These are phyloP conservation scores for Rhizopogon vesiculosus DNA, from an alignment of 768 basidiomycete species.

Conservation along the genomic window DNA sequence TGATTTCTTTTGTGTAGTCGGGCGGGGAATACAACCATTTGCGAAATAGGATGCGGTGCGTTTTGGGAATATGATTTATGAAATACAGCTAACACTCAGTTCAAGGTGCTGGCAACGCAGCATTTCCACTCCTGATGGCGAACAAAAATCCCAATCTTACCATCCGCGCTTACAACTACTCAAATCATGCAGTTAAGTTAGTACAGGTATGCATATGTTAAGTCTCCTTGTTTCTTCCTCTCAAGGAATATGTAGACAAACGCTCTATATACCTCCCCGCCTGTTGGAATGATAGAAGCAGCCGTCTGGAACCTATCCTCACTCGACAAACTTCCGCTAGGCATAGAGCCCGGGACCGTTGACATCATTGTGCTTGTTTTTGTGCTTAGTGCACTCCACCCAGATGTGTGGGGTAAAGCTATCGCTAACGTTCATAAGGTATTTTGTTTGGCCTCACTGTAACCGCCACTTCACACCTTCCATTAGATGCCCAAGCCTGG, in stretches of 20 bases:
- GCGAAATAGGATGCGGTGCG: constrained; percentile 90
- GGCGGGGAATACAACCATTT: constrained; percentile 75
- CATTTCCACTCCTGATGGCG: constrained; percentile 80
- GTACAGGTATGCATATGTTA: constrained; percentile 60
- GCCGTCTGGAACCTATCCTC: constrained; percentile 92
- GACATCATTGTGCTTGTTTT: constrained; percentile 93
- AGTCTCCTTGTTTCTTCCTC: background rate
- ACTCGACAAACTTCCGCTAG: constrained; percentile 50
- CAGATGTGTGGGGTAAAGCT: constrained; percentile 84
- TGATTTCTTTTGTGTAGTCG: constrained; percentile 24
- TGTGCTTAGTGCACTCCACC: constrained; percentile 90
- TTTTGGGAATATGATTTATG: background rate
- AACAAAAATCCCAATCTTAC: constrained; percentile 78
- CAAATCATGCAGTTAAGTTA: constrained; percentile 81
- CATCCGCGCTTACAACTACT: constrained; percentile 88
- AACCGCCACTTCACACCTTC: background rate
- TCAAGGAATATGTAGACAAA: constrained; percentile 46
- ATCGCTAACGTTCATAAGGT: constrained; percentile 78
- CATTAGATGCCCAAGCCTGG: constrained; percentile 84
- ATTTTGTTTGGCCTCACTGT: constrained; percentile 10
- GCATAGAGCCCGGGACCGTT: constrained; percentile 61
- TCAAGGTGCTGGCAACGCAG: constrained; percentile 89
- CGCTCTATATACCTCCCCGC: constrained; percentile 61
- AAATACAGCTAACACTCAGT: constrained; percentile 4
- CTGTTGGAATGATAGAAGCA: constrained; percentile 67